Percentiles rank a stretch among this genome's conserved stretches.
Conservation (phyloP, 345 rosid species). For the Durio zibethinus region DNA sequence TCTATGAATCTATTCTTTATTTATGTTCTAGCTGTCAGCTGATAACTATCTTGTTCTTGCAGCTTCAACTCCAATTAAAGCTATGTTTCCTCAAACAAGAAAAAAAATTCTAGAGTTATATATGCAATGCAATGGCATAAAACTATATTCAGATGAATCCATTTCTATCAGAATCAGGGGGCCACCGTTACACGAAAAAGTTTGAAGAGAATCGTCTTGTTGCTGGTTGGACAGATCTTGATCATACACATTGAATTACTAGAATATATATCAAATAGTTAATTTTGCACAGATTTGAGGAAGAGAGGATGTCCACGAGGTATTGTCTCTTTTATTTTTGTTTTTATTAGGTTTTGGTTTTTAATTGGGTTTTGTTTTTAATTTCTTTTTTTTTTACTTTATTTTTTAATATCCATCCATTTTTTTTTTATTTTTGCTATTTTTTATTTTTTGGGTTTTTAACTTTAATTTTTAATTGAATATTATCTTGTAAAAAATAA, state of each 20-base stretch:
- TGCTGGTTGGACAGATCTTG: conserved; percentile 3
- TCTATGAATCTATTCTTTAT: no score
- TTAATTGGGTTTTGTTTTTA: no score
- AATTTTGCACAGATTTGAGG: no score
- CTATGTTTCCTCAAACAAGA: background rate
- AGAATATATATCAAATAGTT: background rate
- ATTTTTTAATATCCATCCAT: no score
- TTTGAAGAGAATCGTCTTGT: background rate
- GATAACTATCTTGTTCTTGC: background rate
- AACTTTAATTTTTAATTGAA: no score
- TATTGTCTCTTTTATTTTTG: no score
- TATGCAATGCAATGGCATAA: background rate
- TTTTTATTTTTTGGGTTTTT: no score
- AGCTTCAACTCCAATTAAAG: background rate
- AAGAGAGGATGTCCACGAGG: no score
- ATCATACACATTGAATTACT: background rate
- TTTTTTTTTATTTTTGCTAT: no score
- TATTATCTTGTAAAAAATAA: no score
- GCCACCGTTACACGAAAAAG: background rate
- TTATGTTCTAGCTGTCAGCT: background rate
- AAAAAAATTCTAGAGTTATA: background rate
- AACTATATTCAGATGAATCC: background rate
- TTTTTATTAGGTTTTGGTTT: no score
- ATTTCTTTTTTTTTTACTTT: no score
- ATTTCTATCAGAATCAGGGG: background rate